Conservation (phyloP, 2,329 filamentous ascomycete species). For the Colletotrichum gloeosporioides region DNA sequence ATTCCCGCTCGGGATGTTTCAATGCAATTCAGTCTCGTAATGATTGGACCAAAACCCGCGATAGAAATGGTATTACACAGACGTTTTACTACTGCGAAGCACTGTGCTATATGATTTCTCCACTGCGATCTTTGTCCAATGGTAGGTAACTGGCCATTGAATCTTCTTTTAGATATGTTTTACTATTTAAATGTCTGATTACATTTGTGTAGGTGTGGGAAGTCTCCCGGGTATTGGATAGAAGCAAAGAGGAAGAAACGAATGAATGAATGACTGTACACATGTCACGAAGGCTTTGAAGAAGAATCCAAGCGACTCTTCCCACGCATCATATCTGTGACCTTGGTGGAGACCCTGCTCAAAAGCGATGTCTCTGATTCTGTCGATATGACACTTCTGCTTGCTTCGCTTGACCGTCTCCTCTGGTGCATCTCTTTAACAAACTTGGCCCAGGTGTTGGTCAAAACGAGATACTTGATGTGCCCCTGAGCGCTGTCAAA, state of each 20-base stretch:
- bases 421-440: conserved; percentile 39
- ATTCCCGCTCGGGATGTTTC: not conserved
- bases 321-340: not conserved
- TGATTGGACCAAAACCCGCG: not conserved
- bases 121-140: not conserved
- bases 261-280: not conserved
- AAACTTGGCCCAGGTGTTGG: conserved; percentile 71
- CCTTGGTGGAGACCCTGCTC: conserved; percentile 19
- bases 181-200: not conserved
- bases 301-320: not conserved
- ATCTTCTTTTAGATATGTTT: not conserved
- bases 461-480: conserved; percentile 71
- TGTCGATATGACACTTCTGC: conserved; percentile 22
- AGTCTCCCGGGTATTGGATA: not conserved
- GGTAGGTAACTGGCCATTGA: not conserved
- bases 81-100: not conserved
- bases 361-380: conserved; percentile 22
- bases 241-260: not conserved
- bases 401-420: conserved; percentile 25
- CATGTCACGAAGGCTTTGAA: not conserved
- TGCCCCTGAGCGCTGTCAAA: conserved; percentile 65
- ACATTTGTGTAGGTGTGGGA: not conserved
- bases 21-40: not conserved
- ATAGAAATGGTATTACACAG: not conserved
- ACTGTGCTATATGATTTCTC: not conserved